Evolutionary conservation across 1,139 yeast species (phyloP), one percentile per base, ranked within the genome.

Genomic region (Lodderomyces parapsilosis): DNA sequence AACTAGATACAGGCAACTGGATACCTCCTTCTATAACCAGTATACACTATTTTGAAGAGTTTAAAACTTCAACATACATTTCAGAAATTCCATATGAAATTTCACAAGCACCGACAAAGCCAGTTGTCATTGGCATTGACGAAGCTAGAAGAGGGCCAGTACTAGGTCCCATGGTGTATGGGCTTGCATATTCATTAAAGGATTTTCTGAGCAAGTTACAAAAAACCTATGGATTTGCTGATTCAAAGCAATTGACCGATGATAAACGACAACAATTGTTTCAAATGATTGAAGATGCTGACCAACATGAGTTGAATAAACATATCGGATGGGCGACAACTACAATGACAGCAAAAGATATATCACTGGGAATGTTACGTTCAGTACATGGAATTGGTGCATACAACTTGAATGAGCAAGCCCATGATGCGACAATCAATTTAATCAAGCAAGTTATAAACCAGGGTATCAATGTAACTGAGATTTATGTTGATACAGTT

Each of bases 71-170:
- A 6, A 70, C 74, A 0, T 67, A 63, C 50, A 66, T 62, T 38
- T 66, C 74, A 4, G 57, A 52, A 1, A 53, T 68, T 8, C 76
- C 76, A 0, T 25, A 32, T 8, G 47, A 40, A 3, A 51, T 68
- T 9, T 20, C 23, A 14, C 44, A 49, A 18, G 49, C 57, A 31
- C 48, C 53, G 5, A 32, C 47, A 3, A 59, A 54, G 9, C 56
- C 65, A 0, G 65, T 72, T 2, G 79, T 89, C 1, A 63, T 93
- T 11, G 99, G 99, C 3, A 96, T 93, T 1, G 99, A 93, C 60
- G 99, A 93, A 61, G 99, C 99, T 0, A 99, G 99, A 0, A 75
- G 99, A 51, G 99, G 99, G 0, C 99, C 99, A 0, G 97, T 94
- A 0, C 58, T 93, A 42, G 95, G 99, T 0, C 96, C 98, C 0